Base-by-base conservation (phyloP, 768 basidiomycete species). In the Strobilomyces echinocephalus region DNA sequence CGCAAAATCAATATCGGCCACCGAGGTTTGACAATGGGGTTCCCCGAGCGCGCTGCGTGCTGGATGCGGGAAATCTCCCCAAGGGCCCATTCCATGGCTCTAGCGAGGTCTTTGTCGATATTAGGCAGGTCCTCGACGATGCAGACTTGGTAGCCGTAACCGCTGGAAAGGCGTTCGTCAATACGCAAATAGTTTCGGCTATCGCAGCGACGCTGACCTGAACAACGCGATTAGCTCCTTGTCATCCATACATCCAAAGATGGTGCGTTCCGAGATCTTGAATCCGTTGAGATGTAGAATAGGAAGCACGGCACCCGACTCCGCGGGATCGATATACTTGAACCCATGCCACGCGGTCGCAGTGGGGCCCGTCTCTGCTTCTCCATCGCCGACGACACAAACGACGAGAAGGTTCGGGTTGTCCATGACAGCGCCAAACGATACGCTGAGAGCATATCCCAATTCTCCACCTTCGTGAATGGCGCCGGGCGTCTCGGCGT, bases 381-480 rank as follows among this genome's bases (percentile, higher is more conserved):
- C 92, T 28, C 91, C 92, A 56, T 94, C 91, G 21, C 92, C 92
- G n/a, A 95, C 73, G 31, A 95, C 77, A 55, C 87, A 90, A 45
- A 84, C 78, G 18, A 87, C 82, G 60, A 95, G 79, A 16, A 92
- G 82, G 63, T 94, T 78, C 8, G 91, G 92, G 58, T 90, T 86
- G 67, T 97, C 93, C 88, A 95, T 92, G 60, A 90, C 83, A 24
- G 88, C 85, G 34, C 93, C 93, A 63, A 90, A 95, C 1, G 90
- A 79, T 9, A 91, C 91, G 39, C 84, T 79, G 35, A 94, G 81
- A 4, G 91, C 91, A 59, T 95, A 95, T 8, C 93, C 92, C 14
- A 95, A 79, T 68, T 95, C 93, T 28, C 86, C 87, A 50, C 93
- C 93, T 71, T 97, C 93, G 61, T 97, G 93, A 57, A 97, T 95